Conservation (phyloP, 345 rosid species). For the Populus deltoides region DNA sequence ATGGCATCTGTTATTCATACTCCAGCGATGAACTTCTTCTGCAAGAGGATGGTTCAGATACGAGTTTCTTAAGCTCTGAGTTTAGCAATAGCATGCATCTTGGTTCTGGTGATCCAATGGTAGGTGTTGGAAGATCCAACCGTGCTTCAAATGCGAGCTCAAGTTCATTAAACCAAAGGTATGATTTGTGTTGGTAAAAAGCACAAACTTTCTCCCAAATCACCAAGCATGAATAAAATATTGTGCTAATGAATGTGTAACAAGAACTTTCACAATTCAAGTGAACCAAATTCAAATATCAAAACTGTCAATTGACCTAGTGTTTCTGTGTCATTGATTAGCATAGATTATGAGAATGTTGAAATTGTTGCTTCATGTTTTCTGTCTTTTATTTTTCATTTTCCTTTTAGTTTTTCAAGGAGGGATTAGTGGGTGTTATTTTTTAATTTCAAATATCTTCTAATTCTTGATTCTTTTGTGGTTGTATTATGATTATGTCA, state of each 20-base stretch:
- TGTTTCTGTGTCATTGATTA: background rate
- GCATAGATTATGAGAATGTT: background rate
- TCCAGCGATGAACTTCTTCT: conserved; percentile 84
- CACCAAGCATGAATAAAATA: background rate
- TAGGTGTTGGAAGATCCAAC: conserved; percentile 51
- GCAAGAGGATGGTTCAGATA: conserved; percentile 76
- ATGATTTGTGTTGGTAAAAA: conserved; percentile 8
- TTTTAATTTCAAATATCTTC: background rate
- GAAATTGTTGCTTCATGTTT: background rate
- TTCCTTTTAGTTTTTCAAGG: background rate
- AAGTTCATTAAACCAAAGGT: conserved; percentile 60
- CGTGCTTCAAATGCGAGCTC: conserved; percentile 41
- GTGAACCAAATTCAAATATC: background rate
- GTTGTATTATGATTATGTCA: conserved; percentile 28
- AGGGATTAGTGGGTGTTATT: no score
- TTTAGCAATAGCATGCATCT: conserved; percentile 71
- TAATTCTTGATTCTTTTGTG: conserved; percentile 2
- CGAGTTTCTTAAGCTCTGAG: conserved; percentile 50
- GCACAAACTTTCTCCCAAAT: background rate
- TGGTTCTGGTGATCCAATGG: conserved; percentile 53
- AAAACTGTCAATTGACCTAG: background rate
- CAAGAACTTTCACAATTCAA: background rate
- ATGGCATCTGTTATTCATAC: conserved; percentile 18
- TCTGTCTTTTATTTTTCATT: background rate
- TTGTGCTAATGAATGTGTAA: no score